These are phyloP conservation scores for Glonium stellatum DNA, from an alignment of 495 filamentous ascomycete species.

Conservation along the genomic window DNA sequence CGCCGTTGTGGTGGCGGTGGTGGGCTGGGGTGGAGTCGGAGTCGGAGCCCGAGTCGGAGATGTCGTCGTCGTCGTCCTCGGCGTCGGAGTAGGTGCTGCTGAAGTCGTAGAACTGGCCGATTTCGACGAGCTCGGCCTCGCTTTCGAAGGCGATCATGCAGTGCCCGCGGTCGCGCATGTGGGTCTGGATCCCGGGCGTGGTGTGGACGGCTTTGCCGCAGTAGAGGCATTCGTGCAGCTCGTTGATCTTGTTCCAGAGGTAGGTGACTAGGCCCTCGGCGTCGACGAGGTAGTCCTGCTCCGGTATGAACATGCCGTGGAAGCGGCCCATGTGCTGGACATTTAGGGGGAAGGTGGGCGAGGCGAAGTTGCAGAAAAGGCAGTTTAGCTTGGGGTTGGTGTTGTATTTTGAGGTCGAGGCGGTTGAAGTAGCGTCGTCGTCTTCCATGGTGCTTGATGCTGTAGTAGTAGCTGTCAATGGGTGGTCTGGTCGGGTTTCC, in stretches of 20 bases:
- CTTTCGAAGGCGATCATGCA: conserved; percentile 91
- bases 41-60: conserved; percentile 48
- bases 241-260: conserved; percentile 64
- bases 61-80: conserved; percentile 36
- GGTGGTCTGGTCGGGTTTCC: conserved; percentile 39
- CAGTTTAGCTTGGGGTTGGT: conserved; percentile 55
- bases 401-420: conserved; percentile 10
- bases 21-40: conserved; percentile 37
- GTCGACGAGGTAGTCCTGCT: conserved; percentile 72
- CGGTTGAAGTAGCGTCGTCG: conserved; percentile 8
- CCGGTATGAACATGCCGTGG: conserved; percentile 95
- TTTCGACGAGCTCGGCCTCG: conserved; percentile 84
- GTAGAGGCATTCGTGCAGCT: conserved; percentile 73
- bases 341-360: conserved; percentile 64
- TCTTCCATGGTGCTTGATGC: conserved; percentile 1
- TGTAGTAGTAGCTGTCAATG: conserved; percentile 27
- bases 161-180: conserved; percentile 95
- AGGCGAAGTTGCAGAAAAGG: conserved; percentile 82
- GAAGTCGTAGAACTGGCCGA: conserved; percentile 99
- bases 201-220: conserved; percentile 74
- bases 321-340: conserved; percentile 81
- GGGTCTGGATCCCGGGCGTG: conserved; percentile 70
- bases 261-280: conserved; percentile 74
- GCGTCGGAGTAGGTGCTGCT: conserved; percentile 82
- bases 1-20: conserved; percentile 9